phyloP scores from a whole-genome alignment of 306 rosid genomes.

The Gastrolobium villosum region DNA sequence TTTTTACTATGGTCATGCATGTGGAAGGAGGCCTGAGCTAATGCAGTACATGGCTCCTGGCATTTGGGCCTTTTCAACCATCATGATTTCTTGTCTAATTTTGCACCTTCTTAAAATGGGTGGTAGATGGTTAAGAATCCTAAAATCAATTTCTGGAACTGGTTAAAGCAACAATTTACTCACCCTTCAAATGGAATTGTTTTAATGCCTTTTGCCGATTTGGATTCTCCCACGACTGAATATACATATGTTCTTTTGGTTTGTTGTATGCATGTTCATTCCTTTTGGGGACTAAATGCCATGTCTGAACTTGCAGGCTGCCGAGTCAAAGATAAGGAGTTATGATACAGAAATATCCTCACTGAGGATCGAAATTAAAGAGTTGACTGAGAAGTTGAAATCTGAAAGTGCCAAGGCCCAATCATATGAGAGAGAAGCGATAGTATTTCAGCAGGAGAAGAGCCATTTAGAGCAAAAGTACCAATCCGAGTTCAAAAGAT shows the following conservation, averaged over 20 bases:
- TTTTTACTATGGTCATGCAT: slow-evolving; percentile 7
- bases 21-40: slow-evolving; percentile 15
- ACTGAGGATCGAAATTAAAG: slow-evolving; percentile 72
- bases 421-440: slow-evolving; percentile 79
- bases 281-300: slow-evolving; percentile 16
- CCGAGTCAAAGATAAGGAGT: slow-evolving; percentile 80
- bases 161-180: slow-evolving; percentile 21
- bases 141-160: not conserved
- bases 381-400: slow-evolving; percentile 71
- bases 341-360: slow-evolving; percentile 74
- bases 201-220: not conserved
- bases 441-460: slow-evolving; percentile 80
- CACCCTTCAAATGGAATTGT: not conserved
- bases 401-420: slow-evolving; percentile 69
- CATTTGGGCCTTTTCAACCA: not conserved
- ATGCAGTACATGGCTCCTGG: not conserved
- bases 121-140: not conserved
- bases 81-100: slow-evolving; percentile 24
- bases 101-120: slow-evolving; percentile 25
- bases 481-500: slow-evolving; percentile 75
- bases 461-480: slow-evolving; percentile 78
- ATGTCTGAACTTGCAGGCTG: slow-evolving; percentile 70
- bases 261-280: not conserved
- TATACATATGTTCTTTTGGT: not conserved
- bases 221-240: not conserved